A percentile compares a stretch with the other conserved stretches of the same genome.
phyloP scores from a whole-genome alignment of 2,329 filamentous ascomycete species.

The Fusarium coicis region DNA sequence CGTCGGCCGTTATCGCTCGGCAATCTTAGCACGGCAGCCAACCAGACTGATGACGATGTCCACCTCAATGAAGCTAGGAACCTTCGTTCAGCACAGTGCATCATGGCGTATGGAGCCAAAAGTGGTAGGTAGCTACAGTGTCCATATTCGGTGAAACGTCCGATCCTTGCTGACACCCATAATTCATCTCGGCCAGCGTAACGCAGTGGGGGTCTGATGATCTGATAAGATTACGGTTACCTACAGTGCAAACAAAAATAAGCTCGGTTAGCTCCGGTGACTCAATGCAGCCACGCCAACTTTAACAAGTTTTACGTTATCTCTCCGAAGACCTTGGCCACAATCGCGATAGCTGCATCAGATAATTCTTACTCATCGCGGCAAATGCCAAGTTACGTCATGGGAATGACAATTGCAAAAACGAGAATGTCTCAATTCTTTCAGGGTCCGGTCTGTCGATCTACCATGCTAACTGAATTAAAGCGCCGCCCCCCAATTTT shows the following conservation, averaged over 20 bases:
- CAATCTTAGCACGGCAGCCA: not conserved
- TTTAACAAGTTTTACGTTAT: constrained; percentile 8
- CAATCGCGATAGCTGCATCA: not conserved
- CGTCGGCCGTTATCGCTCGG: constrained; percentile 4
- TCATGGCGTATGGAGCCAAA: not conserved
- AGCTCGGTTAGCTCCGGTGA: not conserved
- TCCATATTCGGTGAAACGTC: constrained; percentile 19
- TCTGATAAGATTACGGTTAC: constrained; percentile 20
- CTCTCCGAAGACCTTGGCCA: not conserved
- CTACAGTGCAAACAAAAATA: not conserved
- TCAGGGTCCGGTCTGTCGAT: not conserved
- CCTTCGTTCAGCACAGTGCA: not conserved
- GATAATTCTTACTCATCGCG: not conserved
- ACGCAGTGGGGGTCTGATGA: constrained; percentile 5
- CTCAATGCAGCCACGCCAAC: not conserved
- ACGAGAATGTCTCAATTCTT: not conserved
- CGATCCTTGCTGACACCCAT: not conserved
- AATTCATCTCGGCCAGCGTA: constrained; percentile 7
- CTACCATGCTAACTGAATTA: not conserved
- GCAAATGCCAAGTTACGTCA: constrained; percentile 2
- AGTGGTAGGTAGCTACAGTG: not conserved
- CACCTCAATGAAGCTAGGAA: not conserved
- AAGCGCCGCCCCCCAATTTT: not conserved
- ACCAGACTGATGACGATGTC: constrained; percentile 6
- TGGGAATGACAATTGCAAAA: not conserved